Base-by-base conservation (phyloP, 1,139 yeast genomes). In the Protomyces lactucae-debilis region DNA sequence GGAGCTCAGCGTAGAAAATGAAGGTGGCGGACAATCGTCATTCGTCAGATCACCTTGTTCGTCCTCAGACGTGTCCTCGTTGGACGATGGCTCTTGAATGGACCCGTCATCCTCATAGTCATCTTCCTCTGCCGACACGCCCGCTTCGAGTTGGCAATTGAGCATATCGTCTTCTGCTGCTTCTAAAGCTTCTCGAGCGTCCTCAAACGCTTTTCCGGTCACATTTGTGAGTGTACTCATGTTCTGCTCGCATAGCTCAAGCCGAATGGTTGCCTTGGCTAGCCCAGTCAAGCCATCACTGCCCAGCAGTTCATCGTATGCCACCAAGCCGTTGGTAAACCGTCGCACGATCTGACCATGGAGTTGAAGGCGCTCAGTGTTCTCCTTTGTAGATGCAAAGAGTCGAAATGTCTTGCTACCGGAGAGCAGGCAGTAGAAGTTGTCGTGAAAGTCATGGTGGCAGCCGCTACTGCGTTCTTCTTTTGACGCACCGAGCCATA, bases 361-460 rank as follows among this genome's bases (percentile, higher is more conserved):
- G 6, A 60, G n/a, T 9, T 60, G n/a, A 23, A 59, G 57, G 4
- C 28, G 37, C 28, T 52, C 48, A 40, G 52, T 51, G 18, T 18
- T 25, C 21, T 54, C 48, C 37, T 39, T 21, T 23, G 61, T 40
- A 21, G 66, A 65, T 10, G 61, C 43, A 35, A 60, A 55, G 25
- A 64, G 52, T 10, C 57, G 51, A 25, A 64, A 64, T 25, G 48
- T 36, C 46, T 64, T 64, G 40, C 55, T 32, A 12, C 66, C 66
- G 21, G 56, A n/a, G 9, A 64, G 21, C 18, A 64, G 51, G 21
- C 54, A 37, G 57, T 64, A 64, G 16, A 64, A 55, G 61, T 64
- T 64, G 36, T 64, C 66, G 40, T 64, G 66, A 36, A 55, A 60
- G 37, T 64, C 66, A 46, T 64, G 66, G 55, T 64, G 66, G 9